Conservation (phyloP, 768 basidiomycete genomes). For the Daedaleopsis sinensis region DNA sequence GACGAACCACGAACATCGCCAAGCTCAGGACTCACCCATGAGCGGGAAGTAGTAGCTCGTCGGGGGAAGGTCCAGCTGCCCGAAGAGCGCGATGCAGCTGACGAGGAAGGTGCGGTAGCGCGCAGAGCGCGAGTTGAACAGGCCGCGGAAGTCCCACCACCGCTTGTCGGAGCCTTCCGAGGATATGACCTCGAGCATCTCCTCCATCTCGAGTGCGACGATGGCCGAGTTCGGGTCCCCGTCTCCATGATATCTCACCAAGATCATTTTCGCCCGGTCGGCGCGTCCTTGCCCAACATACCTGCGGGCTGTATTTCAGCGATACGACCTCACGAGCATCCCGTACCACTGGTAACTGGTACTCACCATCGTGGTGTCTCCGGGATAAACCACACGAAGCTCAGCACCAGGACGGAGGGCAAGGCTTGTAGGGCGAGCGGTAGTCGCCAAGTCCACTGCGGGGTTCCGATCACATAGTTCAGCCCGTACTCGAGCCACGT, state of each 20-base stretch:
- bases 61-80: constrained; percentile 46
- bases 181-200: constrained; percentile 54
- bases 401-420: constrained; percentile 58
- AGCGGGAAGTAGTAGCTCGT: constrained; percentile 34
- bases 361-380: constrained; percentile 71
- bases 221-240: constrained; percentile 62
- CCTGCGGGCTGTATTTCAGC: constrained; percentile 11
- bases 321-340: not conserved
- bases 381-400: constrained; percentile 59
- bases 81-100: constrained; percentile 50
- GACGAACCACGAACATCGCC: not conserved
- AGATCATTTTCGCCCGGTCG: constrained; percentile 57
- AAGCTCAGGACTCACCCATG: constrained; percentile 21
- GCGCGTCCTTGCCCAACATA: constrained; percentile 53
- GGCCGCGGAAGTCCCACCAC: constrained; percentile 37
- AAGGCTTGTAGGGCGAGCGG: constrained; percentile 66
- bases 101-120: constrained; percentile 25
- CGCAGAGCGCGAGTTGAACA: constrained; percentile 21
- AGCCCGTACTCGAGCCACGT: constrained; percentile 44
- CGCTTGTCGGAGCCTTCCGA: constrained; percentile 56
- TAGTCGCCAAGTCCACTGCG: constrained; percentile 63
- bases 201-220: constrained; percentile 30
- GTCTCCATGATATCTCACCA: constrained; percentile 74
- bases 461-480: constrained; percentile 41
- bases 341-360: too few relatives aligned